Percentiles rank a stretch among this genome's conserved stretches.
Evolutionary conservation across 805 yeast species (phyloP).

Genomic region (Candida ortonii): DNA sequence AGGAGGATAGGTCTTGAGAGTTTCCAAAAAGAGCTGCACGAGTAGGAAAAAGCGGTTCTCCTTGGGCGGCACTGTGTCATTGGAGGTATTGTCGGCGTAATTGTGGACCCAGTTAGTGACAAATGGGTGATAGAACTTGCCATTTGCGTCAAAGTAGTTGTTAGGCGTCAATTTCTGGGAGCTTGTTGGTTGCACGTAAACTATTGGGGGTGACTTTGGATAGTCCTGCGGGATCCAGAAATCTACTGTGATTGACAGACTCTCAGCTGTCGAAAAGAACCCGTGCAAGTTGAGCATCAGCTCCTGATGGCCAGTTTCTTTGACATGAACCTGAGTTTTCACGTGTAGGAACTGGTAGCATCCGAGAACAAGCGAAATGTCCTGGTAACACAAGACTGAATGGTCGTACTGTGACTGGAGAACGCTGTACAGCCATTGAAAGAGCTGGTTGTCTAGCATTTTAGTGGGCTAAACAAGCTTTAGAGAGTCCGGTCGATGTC

Average conservation of each 20-base stretch:
- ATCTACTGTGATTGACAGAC: no score
- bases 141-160: conserved; percentile 66
- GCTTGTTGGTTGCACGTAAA: conserved; percentile 50
- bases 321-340: conserved; percentile 62
- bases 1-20: conserved; percentile 19
- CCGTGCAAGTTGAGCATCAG: conserved; percentile 69
- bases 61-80: conserved; percentile 24
- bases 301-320: conserved; percentile 54
- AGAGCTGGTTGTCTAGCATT: conserved; percentile 39
- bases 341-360: conserved; percentile 55
- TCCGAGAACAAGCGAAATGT: conserved; percentile 53
- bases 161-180: conserved; percentile 52
- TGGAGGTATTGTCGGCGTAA: conserved; percentile 21
- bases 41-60: conserved; percentile 30
- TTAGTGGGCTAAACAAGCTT: no score
- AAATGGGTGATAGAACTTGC: conserved; percentile 67
- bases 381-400: conserved; percentile 60
- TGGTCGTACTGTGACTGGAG: conserved; percentile 58
- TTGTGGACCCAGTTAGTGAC: conserved; percentile 51
- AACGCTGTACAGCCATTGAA: conserved; percentile 59
- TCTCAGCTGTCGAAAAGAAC: no score
- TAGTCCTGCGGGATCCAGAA: conserved; percentile 77
- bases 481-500: no score
- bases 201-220: conserved; percentile 67
- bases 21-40: conserved; percentile 18